Percentiles rank a stretch among this genome's conserved stretches.
These are phyloP conservation scores for Skeletonema tropicum DNA, from an alignment of 108 stramenopile genomes.

Conservation along the genomic window DNA sequence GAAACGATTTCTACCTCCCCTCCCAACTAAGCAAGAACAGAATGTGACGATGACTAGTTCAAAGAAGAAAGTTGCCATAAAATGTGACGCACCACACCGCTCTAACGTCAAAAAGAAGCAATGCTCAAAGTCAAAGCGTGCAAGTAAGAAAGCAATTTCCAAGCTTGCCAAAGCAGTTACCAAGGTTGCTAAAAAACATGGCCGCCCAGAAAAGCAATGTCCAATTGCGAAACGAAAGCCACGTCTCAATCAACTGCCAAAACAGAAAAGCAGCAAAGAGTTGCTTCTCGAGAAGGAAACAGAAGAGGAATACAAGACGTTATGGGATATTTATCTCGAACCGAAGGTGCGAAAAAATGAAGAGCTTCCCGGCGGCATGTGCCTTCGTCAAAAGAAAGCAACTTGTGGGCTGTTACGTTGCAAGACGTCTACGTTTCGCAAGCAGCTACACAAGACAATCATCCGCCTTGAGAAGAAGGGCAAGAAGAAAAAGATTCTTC, in stretches of 20 bases:
- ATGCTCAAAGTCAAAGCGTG: neutral
- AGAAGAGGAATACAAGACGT: constrained; percentile 12
- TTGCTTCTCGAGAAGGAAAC: constrained; percentile 5
- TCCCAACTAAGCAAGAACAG: neutral
- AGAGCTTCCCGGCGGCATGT: constrained; percentile 23
- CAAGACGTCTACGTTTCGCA: constrained; percentile 15
- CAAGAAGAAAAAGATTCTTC: constrained; percentile 13
- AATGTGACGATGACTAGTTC: neutral
- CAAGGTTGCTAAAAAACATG: neutral
- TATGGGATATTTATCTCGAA: constrained; percentile 16
- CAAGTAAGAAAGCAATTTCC: neutral
- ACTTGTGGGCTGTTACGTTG: constrained; percentile 6
- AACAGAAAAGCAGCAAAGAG: neutral
- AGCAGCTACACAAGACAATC: constrained; percentile 11
- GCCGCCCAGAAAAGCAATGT: neutral
- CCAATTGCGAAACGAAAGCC: neutral
- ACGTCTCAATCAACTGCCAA: neutral
- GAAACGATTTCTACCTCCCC: constrained; percentile 10
- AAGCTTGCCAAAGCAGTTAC: neutral
- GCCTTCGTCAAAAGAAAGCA: constrained; percentile 8
- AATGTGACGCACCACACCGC: neutral
- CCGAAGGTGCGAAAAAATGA: constrained; percentile 16
- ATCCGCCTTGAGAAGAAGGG: constrained; percentile 6
- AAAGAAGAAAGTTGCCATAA: neutral
- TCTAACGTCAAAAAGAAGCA: neutral